Percentiles rank a stretch among this genome's conserved stretches.
Conservation (phyloP, 305 asterid genomes). For the Plantago lanceolata region DNA sequence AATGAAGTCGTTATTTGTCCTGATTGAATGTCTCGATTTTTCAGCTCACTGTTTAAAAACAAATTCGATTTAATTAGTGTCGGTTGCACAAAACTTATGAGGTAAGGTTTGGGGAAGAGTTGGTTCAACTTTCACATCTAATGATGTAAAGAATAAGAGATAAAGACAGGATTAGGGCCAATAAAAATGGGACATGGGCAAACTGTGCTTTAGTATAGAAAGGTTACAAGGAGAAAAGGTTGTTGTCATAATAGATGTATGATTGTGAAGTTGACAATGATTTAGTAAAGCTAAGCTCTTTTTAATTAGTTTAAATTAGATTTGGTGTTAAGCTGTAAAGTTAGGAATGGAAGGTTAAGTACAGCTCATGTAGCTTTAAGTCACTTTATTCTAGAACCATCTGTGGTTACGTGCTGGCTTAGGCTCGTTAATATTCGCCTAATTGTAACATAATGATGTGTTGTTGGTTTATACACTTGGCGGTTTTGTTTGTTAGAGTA, state of each 20-base stretch:
- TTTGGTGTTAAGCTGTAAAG: neutral
- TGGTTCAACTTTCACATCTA: neutral
- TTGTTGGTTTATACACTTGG: too few species aligned
- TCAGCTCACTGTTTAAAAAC: too few species aligned
- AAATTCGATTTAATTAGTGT: too few species aligned
- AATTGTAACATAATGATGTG: too few species aligned
- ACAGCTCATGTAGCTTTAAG: constrained; percentile 6
- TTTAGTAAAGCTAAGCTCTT: neutral
- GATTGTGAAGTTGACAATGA: constrained; percentile 8
- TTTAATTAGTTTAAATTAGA: too few species aligned
- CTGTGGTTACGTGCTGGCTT: neutral
- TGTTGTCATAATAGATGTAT: neutral
- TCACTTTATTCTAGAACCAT: constrained; percentile 2
- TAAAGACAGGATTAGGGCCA: neutral
- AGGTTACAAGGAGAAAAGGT: neutral
- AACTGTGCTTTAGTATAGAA: neutral
- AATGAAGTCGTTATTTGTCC: too few species aligned
- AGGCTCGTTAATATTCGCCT: too few species aligned
- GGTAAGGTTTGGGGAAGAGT: neutral
- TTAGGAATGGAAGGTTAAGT: neutral
- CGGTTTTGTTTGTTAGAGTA: too few species aligned
- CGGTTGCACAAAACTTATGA: too few species aligned
- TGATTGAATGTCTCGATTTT: too few species aligned
- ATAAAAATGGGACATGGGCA: neutral
- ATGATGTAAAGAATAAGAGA: neutral